Evolutionary conservation across 768 basidiomycete species (phyloP), one percentile per base, ranked within the genome.

Genomic region (Naematelia aurantialba): DNA sequence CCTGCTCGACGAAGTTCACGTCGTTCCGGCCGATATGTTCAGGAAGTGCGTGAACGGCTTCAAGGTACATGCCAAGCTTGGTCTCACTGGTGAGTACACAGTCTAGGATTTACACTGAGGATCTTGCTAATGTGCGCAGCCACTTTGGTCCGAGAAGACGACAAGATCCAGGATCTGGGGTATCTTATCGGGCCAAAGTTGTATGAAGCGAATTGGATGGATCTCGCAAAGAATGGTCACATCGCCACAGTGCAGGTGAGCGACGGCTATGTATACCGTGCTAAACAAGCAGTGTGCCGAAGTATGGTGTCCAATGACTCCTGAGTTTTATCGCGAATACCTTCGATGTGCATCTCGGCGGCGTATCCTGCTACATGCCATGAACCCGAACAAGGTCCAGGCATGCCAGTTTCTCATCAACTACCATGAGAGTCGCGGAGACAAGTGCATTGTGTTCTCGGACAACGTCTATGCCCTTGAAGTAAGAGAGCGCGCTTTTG

Each of bases 191-290:
- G 96, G 5, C 96, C 96, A 10, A 99, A 99, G 78, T 83, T 99
- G 27, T 99, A 99, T 74, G 96, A 99, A 79, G 96, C 96, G 3
- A 99, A 99, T 75, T 99, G 96, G 96, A 98, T 99, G 94, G 96
- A 99, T 78, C 85, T 99, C 67, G 96, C 96, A 54, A 91, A 91
- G 61, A 98, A 98, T 78, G 96, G 96, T 1, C 96, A 99, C 77
- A 99, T 99, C 72, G 96, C 96, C 5, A 98, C 96, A 72, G 96
- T 99, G n/a, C 93, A 98, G 85, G 92, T 92, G 75, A 67, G 82
- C 59, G 74, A 17, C 39, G n/a, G 19, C 45, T 26, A 27, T 51
- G 14, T 14, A 22, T 13, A 5, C 24, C 34, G 14, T 54, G 39
- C 57, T 19, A 4, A 14, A 30, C 39, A 44, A 14, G 4, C 68